A percentile compares a stretch with the other conserved stretches of the same genome.
These are phyloP conservation scores for Venturia aucupariae DNA, from an alignment of 2,329 filamentous ascomycete genomes.

Conservation along the genomic window DNA sequence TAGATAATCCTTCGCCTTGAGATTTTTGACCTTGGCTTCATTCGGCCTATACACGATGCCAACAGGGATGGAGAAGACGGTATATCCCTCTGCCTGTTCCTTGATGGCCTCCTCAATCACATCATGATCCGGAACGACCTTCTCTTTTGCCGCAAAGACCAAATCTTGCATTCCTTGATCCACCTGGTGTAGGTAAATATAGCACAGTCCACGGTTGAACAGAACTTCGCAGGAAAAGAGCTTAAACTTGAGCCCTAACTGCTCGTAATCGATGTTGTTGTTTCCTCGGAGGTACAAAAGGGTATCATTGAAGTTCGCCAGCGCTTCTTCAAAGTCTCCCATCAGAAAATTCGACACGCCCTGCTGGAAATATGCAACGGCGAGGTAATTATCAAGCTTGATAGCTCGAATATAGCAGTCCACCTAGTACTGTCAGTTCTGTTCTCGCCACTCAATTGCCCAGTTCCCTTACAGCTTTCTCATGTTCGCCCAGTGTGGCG, in stretches of 20 bases:
- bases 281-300: conserved; percentile 90
- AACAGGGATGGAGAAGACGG: conserved; percentile 95
- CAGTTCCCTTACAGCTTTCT: conserved; percentile 66
- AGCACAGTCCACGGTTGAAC: conserved; percentile 94
- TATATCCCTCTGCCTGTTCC: conserved; percentile 94
- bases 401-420: conserved; percentile 91
- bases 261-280: conserved; percentile 95
- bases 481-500: conserved; percentile 90
- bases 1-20: conserved; percentile 96
- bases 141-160: conserved; percentile 84
- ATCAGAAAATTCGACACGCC: conserved; percentile 96
- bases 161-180: conserved; percentile 87
- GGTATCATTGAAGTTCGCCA: conserved; percentile 98
- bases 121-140: conserved; percentile 90
- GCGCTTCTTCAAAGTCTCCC: conserved; percentile 91
- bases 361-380: conserved; percentile 96
- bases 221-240: conserved; percentile 95
- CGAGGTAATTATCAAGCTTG: conserved; percentile 85
- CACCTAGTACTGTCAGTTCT: conserved; percentile 48
- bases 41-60: conserved; percentile 93
- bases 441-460: conserved; percentile 5
- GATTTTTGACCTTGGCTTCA: conserved; percentile 94
- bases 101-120: conserved; percentile 96
- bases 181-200: conserved; percentile 90
- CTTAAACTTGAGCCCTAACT: conserved; percentile 90